These are phyloP conservation scores for Plasmodium inui DNA, from an alignment of 169 alveolate species.

Conservation along the genomic window DNA sequence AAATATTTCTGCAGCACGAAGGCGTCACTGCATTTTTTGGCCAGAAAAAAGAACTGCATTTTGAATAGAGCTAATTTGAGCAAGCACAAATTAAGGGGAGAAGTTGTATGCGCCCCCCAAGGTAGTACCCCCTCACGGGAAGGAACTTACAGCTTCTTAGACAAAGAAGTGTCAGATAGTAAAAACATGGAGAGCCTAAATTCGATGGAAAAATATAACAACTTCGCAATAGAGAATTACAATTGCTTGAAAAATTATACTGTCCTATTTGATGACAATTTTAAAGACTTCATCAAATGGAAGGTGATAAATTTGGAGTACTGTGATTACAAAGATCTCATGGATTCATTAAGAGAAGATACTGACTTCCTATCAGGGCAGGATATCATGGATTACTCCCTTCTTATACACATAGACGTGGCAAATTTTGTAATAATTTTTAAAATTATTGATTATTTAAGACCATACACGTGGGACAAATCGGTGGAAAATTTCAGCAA, in stretches of 20 bases:
- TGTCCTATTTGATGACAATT: constrained; percentile 66
- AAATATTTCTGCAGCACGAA: background rate
- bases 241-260: constrained; percentile 27
- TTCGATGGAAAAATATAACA: constrained; percentile 43
- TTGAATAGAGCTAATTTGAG: constrained; percentile 37
- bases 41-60: constrained; percentile 28
- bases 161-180: background rate
- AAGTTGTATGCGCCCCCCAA: background rate
- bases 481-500: constrained; percentile 71
- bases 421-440: constrained; percentile 41
- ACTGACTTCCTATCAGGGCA: constrained; percentile 28
- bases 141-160: constrained; percentile 17
- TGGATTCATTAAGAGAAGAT: constrained; percentile 60
- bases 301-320: constrained; percentile 58
- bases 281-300: constrained; percentile 43
- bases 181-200: constrained; percentile 33
- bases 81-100: background rate
- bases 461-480: constrained; percentile 76
- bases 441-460: constrained; percentile 71
- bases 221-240: constrained; percentile 46
- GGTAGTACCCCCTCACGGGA: background rate
- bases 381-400: constrained; percentile 71
- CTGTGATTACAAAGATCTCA: constrained; percentile 58
- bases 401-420: constrained; percentile 65
- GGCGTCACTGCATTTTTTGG: constrained; percentile 21